A percentile compares a stretch with the other conserved stretches of the same genome.
Evolutionary conservation across 2,329 filamentous ascomycete species (phyloP).

Genomic region (Penicillium verrucosum): DNA sequence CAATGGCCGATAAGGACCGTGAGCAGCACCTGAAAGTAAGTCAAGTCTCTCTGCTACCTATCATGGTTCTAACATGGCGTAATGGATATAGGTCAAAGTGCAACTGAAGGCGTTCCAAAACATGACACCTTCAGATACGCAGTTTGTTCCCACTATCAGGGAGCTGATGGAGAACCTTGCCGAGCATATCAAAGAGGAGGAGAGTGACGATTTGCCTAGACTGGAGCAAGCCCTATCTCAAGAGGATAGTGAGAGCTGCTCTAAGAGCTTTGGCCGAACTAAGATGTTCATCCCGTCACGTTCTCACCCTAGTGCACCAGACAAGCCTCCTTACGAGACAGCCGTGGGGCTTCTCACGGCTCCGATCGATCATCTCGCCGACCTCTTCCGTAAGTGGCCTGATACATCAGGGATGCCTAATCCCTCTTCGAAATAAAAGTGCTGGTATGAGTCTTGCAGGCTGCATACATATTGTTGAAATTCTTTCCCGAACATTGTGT

Average conservation of each 20-base stretch:
- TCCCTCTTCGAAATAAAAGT: slow-evolving; percentile 11
- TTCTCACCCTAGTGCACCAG: slow-evolving; percentile 49
- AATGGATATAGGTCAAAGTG: slow-evolving; percentile 46
- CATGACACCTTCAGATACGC: slow-evolving; percentile 36
- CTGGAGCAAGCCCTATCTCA: slow-evolving; percentile 43
- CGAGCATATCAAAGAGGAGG: slow-evolving; percentile 51
- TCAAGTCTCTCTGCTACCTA: not conserved
- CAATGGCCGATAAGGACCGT: slow-evolving; percentile 48
- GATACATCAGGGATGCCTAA: slow-evolving; percentile 27
- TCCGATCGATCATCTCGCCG: slow-evolving; percentile 55
- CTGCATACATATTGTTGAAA: not conserved
- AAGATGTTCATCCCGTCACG: slow-evolving; percentile 53
- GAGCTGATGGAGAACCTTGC: slow-evolving; percentile 42
- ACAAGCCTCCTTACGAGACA: slow-evolving; percentile 55
- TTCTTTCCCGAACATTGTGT: not conserved
- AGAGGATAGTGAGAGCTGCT: slow-evolving; percentile 34
- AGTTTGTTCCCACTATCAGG: slow-evolving; percentile 44
- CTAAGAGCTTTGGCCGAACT: slow-evolving; percentile 48
- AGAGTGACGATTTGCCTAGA: slow-evolving; percentile 47
- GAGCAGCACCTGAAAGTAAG: slow-evolving; percentile 40
- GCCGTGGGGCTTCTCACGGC: slow-evolving; percentile 53
- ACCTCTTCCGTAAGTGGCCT: slow-evolving; percentile 51
- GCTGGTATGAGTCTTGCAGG: not conserved
- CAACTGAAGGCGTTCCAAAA: slow-evolving; percentile 49
- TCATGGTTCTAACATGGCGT: not conserved